Percentiles rank a stretch among this genome's conserved stretches.
Conservation (phyloP, 805 yeast genomes). For the Zygotorulaspora florentina region DNA sequence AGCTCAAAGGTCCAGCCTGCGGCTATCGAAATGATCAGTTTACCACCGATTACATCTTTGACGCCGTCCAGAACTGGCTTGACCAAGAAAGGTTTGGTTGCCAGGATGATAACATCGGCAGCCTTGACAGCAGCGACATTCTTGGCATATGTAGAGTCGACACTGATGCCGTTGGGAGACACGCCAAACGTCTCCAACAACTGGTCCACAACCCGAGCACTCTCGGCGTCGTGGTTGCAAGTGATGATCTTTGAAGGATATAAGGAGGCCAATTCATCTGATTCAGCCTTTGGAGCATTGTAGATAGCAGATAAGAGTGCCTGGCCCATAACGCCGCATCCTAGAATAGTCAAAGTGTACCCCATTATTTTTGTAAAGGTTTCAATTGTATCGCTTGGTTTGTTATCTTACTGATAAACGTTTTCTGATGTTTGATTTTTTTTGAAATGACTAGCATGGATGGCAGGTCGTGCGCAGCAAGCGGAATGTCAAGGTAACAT, state of each 20-base stretch:
- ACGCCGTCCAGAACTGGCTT: slow-evolving; percentile 55
- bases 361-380: slow-evolving; percentile 16
- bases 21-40: slow-evolving; percentile 71
- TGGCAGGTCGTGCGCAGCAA: not conserved
- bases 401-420: not conserved
- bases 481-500: not conserved
- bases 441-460: not conserved
- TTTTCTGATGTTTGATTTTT: not conserved
- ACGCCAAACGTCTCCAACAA: slow-evolving; percentile 46
- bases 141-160: slow-evolving; percentile 49
- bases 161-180: slow-evolving; percentile 41
- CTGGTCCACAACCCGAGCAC: slow-evolving; percentile 47
- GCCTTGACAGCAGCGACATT: slow-evolving; percentile 57
- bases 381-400: not conserved
- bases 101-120: slow-evolving; percentile 72
- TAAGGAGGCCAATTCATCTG: slow-evolving; percentile 33
- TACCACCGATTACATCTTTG: slow-evolving; percentile 42
- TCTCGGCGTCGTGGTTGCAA: slow-evolving; percentile 49
- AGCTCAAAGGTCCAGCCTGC: slow-evolving; percentile 91
- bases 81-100: slow-evolving; percentile 83
- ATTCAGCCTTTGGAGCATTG: slow-evolving; percentile 28
- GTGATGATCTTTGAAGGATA: slow-evolving; percentile 72
- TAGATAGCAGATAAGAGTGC: slow-evolving; percentile 74
- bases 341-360: slow-evolving; percentile 72
- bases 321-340: slow-evolving; percentile 95